Conservation (phyloP, 163 green algal genomes). For the Chlamydomonas reinhardtii region DNA sequence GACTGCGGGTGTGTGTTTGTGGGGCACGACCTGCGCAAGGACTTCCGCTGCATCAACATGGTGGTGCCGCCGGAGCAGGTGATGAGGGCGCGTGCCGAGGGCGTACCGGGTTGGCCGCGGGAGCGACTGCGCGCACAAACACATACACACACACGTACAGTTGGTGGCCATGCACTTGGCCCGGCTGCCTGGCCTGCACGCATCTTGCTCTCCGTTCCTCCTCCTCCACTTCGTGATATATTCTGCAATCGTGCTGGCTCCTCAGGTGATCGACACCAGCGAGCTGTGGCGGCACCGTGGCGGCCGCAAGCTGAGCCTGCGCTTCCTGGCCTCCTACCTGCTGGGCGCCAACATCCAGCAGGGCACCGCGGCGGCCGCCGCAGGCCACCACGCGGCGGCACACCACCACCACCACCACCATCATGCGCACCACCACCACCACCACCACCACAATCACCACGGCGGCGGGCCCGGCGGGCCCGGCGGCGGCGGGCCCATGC, state of each 20-base stretch:
- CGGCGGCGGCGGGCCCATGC: neutral
- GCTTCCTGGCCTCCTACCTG: conserved; percentile 94
- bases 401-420: neutral
- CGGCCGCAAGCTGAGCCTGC: conserved; percentile 88
- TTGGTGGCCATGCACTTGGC: too few species aligned
- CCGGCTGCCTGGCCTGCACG: too few species aligned
- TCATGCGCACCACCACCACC: neutral
- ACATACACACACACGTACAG: too few species aligned
- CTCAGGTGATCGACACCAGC: conserved; percentile 86
- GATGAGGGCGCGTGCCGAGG: too few species aligned
- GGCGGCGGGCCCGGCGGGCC: neutral
- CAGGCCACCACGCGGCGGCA: neutral
- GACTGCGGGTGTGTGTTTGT: conserved; percentile 93
- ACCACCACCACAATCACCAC: neutral
- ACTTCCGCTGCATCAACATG: conserved; percentile 98
- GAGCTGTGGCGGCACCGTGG: conserved; percentile 82
- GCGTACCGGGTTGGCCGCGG: too few species aligned
- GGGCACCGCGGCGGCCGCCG: neutral
- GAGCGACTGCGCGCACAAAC: too few species aligned
- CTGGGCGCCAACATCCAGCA: conserved; percentile 83
- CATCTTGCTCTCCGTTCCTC: neutral
- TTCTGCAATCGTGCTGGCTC: neutral
- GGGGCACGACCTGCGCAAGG: conserved; percentile 93
- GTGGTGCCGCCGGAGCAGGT: conserved; percentile 90
- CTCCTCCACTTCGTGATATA: too few species aligned